phyloP scores from a whole-genome alignment of 2,329 filamentous ascomycete species.

The Diaporthe aspalathi region DNA sequence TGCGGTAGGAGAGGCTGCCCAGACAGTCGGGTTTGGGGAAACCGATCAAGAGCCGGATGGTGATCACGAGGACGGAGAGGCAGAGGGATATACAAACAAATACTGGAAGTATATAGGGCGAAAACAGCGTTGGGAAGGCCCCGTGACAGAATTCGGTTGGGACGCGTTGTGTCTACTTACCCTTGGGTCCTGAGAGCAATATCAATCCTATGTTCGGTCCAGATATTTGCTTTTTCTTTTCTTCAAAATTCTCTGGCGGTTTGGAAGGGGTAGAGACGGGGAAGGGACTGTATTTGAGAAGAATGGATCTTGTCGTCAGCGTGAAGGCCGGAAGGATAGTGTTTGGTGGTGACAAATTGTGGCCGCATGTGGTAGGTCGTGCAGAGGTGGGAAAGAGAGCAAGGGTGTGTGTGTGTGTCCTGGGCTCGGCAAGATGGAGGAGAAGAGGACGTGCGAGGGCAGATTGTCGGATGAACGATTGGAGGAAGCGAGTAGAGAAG shows the following conservation, averaged over 20 bases:
- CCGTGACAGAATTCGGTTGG: not conserved
- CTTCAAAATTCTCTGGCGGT: not conserved
- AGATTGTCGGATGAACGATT: not conserved
- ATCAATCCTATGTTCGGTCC: not conserved
- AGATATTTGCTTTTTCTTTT: not conserved
- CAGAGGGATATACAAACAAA: not conserved
- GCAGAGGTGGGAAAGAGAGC: not conserved
- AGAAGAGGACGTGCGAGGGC: not conserved
- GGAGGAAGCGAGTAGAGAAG: not conserved
- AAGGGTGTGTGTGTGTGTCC: not conserved
- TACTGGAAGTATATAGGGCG: not conserved
- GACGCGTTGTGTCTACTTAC: not conserved
- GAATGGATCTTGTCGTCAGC: slow-evolving; percentile 13
- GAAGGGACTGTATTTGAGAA: not conserved
- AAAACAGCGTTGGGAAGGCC: not conserved
- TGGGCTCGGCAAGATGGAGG: slow-evolving; percentile 11
- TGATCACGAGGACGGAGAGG: not conserved
- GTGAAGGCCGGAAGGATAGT: not conserved
- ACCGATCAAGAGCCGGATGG: not conserved
- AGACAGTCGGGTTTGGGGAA: slow-evolving; percentile 17
- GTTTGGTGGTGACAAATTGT: slow-evolving; percentile 27
- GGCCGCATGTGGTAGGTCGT: slow-evolving; percentile 21
- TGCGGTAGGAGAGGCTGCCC: slow-evolving; percentile 1
- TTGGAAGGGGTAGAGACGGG: not conserved
- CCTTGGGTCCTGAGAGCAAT: not conserved